phyloP scores from a whole-genome alignment of 805 yeast species.

The Saccharomyces eubayanus region DNA sequence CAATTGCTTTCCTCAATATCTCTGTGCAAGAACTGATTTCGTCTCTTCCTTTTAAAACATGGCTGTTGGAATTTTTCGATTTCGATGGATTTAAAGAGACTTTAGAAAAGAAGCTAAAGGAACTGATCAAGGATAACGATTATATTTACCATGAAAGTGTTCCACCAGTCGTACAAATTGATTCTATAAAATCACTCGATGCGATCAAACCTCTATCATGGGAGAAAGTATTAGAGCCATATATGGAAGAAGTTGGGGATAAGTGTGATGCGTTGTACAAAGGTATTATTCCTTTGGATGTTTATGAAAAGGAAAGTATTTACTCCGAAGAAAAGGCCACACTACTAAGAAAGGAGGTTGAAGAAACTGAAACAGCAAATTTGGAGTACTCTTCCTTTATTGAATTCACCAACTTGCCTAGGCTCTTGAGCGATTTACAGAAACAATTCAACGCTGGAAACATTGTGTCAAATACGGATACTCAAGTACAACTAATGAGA shows the following conservation, averaged over 20 bases:
- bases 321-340: conserved; percentile 87
- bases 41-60: conserved; percentile 27
- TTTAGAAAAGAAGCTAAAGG: conserved; percentile 31
- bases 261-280: conserved; percentile 52
- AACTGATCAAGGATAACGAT: conserved; percentile 74
- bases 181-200: conserved; percentile 40
- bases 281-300: conserved; percentile 74
- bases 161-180: conserved; percentile 43
- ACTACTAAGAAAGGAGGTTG: conserved; percentile 63
- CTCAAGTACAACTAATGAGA: conserved; percentile 24
- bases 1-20: conserved; percentile 54
- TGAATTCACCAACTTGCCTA: conserved; percentile 73
- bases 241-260: conserved; percentile 32
- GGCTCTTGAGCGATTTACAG: conserved; percentile 48
- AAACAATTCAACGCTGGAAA: conserved; percentile 27
- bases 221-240: conserved; percentile 43
- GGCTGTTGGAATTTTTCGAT: conserved; percentile 31
- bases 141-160: conserved; percentile 74
- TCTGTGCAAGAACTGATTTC: conserved; percentile 37
- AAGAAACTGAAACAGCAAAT: conserved; percentile 65
- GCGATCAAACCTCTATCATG: conserved; percentile 64
- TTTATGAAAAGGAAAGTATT: conserved; percentile 77
- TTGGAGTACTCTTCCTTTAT: conserved; percentile 71
- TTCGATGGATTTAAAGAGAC: conserved; percentile 27
- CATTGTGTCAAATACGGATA: conserved; percentile 11